A percentile compares a stretch with the other conserved stretches of the same genome.
phyloP scores from a whole-genome alignment of 2,329 filamentous ascomycete genomes.

The Chaetomiaceae sp. region DNA sequence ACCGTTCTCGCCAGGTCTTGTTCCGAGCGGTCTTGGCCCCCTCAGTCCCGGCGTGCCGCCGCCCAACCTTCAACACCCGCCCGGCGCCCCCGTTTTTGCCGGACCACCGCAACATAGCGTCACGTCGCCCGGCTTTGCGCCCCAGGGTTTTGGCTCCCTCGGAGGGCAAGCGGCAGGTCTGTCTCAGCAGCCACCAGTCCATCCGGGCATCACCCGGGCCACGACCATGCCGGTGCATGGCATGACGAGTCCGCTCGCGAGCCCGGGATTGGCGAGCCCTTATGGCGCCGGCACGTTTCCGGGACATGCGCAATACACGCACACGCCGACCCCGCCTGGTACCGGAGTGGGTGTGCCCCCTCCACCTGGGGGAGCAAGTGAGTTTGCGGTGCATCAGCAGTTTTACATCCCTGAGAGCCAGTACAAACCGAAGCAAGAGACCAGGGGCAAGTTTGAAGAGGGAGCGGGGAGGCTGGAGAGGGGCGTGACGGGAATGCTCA shows the following conservation, averaged over 20 bases:
- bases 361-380: conserved; percentile 35
- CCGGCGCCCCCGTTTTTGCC: conserved; percentile 36
- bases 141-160: conserved; percentile 38
- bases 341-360: conserved; percentile 37
- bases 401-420: conserved; percentile 60
- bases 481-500: conserved; percentile 66
- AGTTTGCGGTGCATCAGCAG: conserved; percentile 63
- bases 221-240: conserved; percentile 45
- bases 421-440: conserved; percentile 42
- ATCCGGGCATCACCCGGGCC: conserved; percentile 44
- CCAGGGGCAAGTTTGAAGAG: conserved; percentile 55
- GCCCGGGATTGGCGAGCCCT: conserved; percentile 39
- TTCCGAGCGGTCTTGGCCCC: conserved; percentile 43
- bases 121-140: conserved; percentile 37
- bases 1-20: conserved; percentile 49
- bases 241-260: conserved; percentile 37
- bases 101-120: conserved; percentile 37
- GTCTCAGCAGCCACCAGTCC: conserved; percentile 28
- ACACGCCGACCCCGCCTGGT: conserved; percentile 31
- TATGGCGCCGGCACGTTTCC: conserved; percentile 42
- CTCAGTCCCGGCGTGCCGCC: conserved; percentile 37
- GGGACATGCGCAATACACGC: conserved; percentile 39
- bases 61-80: conserved; percentile 35
- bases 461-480: conserved; percentile 63
- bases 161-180: conserved; percentile 14